Base-by-base conservation (phyloP, 208 protist species). In the Polymyxa betae region DNA sequence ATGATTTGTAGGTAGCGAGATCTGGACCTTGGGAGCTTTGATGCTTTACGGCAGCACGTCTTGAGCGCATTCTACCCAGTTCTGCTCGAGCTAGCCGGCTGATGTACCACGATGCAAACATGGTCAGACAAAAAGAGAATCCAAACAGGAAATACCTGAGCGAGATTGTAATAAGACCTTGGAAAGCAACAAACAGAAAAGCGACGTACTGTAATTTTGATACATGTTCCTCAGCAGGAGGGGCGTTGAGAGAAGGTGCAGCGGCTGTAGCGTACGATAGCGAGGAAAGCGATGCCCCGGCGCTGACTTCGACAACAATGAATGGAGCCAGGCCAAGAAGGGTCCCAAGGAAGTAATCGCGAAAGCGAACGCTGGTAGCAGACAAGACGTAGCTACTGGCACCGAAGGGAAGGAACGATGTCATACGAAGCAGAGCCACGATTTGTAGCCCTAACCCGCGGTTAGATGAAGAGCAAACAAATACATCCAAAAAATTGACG, bases 271-370 rank as follows among this genome's bases (percentile, higher is more conserved):
- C 72, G 35, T 5, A 5, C 16, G 72, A 5, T n/a, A 82, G n/a
- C 72, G 72, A 82, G 16, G 72, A 45, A 20, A 82, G 72, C n/a
- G 72, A 82, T 5, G 35, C 72, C 16, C 72, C 72, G 72, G 72
- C 72, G n/a, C 72, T 82, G n/a, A 82, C 72, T n/a, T 82, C 72
- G n/a, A 82, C 72, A 35, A 82, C n/a, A n/a, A 82, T 43, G 72
- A 82, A 82, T n/a, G 72, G 72, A 5, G 40, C 5, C n/a, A 82
- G n/a, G 5, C 72, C 72, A 20, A 43, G 5, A 43, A 82, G 5
- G n/a, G 72, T 82, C 12, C 72, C 72, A 20, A 82, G 72, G n/a
- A 82, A 82, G 72, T 82, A 82, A 82, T 82, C 72, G n/a, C 72
- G 72, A n/a, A 82, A 82, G 16, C 72, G 72, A n/a, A 82, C 72